These are phyloP conservation scores for Penicillium sp. DNA, from an alignment of 2,329 filamentous ascomycete species.

Conservation along the genomic window DNA sequence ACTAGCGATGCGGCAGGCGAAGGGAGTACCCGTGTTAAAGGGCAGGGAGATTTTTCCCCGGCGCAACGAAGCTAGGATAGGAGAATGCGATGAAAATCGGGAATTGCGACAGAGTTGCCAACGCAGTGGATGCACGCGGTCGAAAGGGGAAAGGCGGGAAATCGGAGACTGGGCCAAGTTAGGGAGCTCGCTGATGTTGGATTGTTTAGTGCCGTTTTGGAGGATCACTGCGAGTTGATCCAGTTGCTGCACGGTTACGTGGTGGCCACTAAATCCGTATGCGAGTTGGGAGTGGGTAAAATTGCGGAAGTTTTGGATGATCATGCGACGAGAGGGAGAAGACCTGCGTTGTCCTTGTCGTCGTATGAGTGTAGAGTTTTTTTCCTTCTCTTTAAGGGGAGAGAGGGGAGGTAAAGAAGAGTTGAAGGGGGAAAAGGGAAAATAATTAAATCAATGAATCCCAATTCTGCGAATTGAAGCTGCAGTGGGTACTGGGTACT, in stretches of 20 bases:
- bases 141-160: conserved; percentile 36
- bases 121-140: conserved; percentile 38
- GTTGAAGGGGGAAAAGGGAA: conserved; percentile 9
- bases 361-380: conserved; percentile 8
- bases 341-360: conserved; percentile 21
- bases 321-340: conserved; percentile 30
- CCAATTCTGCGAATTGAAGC: conserved; percentile 27
- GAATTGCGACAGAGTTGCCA: conserved; percentile 36
- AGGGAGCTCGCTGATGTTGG: conserved; percentile 27
- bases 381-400: conserved; percentile 4
- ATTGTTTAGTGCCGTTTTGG: conserved; percentile 29
- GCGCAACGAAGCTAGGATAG: conserved; percentile 19
- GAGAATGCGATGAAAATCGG: conserved; percentile 30
- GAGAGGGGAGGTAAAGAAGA: conserved; percentile 4
- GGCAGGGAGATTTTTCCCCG: conserved; percentile 19
- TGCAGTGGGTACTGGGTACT: conserved; percentile 24
- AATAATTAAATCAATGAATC: conserved; percentile 30
- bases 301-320: conserved; percentile 26
- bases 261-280: conserved; percentile 32
- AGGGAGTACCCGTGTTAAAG: conserved; percentile 28
- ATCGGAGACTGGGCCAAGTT: conserved; percentile 33
- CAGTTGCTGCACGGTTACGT: conserved; percentile 40
- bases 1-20: conserved; percentile 24
- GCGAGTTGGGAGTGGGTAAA: conserved; percentile 25
- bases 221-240: conserved; percentile 27